Base-by-base conservation (phyloP, 306 rosid genomes). In the Pyrus bretschneideri region DNA sequence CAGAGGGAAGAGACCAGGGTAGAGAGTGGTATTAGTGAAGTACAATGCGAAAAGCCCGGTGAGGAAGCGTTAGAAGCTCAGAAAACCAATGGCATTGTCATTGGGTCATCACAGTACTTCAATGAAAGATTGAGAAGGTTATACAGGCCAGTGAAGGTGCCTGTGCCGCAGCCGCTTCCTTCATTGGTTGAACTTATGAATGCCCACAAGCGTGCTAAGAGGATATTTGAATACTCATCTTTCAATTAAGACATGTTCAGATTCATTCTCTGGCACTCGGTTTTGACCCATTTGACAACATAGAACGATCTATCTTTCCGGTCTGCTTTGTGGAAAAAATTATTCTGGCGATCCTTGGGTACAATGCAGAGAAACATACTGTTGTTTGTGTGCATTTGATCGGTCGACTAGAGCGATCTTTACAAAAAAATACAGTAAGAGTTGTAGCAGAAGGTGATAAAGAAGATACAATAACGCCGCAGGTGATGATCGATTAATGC, bases 81-180 rank as follows among this genome's bases (percentile, higher is more conserved):
- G 11, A 40, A 40, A 40, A 40, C 45, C 45, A 40, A 40, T 40
- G 45, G 3, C 45, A 40, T 40, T 40, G 40, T 22, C 35, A 78
- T 83, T 49, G 89, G 89, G 80, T 83, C 95, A 69, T 75, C 89
- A 35, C 79, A 84, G 13, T 84, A 83, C 51, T 89, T 87, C 76
- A 85, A 76, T 58, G 91, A 75, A 57, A 62, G 78, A 67, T 73
- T 88, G 46, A 80, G 86, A 79, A 89, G 84, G 86, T 61, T 86
- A 79, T 89, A 89, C 80, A 85, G 93, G 84, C 83, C 90, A 60
- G 89, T 84, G 90, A 89, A 88, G 77, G 86, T 91, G 67, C 82
- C 95, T 67, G 85, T 89, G 76, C 98, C 91, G 55, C 76, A 80
- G 81, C 97, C 94, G 49, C 96, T 91, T 84, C 95, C 97, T 62